Evolutionary conservation across 1,139 yeast species (phyloP).

Genomic region (Candida albicans): DNA sequence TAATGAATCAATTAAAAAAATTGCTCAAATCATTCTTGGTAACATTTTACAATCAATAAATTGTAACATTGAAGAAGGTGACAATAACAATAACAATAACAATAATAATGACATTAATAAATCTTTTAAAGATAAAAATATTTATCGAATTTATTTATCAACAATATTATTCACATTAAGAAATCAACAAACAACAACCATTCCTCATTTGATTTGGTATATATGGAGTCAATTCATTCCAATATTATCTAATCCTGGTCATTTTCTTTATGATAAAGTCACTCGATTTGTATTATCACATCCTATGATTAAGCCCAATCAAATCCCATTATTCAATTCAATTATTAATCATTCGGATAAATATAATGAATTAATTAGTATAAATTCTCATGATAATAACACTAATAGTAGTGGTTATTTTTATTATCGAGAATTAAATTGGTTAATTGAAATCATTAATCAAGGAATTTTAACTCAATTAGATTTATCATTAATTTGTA

Average conservation of each 20-base stretch:
- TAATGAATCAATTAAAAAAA: conserved; percentile 13
- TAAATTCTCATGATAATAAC: conserved; percentile 40
- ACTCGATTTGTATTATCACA: conserved; percentile 60
- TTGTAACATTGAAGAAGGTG: conserved; percentile 16
- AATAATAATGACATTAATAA: background rate
- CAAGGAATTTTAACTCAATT: conserved; percentile 43
- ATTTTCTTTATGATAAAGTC: conserved; percentile 66
- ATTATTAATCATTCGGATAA: conserved; percentile 39
- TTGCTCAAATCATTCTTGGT: conserved; percentile 39
- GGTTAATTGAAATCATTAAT: conserved; percentile 60
- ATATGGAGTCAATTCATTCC: conserved; percentile 55
- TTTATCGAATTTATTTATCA: conserved; percentile 59
- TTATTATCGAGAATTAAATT: conserved; percentile 58
- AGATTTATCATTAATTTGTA: conserved; percentile 47
- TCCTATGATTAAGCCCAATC: conserved; percentile 53
- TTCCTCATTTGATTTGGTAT: conserved; percentile 44
- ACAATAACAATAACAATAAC: too few relatives aligned
- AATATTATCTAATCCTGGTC: conserved; percentile 67
- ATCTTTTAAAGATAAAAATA: conserved; percentile 56
- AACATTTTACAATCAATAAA: conserved; percentile 40
- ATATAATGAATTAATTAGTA: conserved; percentile 45
- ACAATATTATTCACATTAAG: conserved; percentile 54
- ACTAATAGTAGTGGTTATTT: conserved; percentile 28
- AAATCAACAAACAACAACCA: conserved; percentile 17
- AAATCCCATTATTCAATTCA: conserved; percentile 63